Conservation (phyloP, 192 early-diverging fungal genomes). For the Linnemannia schmuckeri region DNA sequence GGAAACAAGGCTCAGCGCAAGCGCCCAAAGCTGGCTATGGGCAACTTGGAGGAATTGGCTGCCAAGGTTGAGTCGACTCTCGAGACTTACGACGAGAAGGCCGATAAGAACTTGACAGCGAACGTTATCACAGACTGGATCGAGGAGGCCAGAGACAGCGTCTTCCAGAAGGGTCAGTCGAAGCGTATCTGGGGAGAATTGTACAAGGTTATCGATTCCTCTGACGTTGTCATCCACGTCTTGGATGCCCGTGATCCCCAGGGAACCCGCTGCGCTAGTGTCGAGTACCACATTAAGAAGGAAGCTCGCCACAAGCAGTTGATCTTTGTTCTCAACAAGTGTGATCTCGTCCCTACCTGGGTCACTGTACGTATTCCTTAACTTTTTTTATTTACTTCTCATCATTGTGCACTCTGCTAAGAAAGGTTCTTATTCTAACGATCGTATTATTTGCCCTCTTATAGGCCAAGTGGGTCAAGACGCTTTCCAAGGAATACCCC, state of each 20-base stretch:
- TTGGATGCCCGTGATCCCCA: conserved; percentile 98
- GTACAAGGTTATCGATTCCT: conserved; percentile 98
- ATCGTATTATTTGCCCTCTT: background rate
- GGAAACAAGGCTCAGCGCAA: conserved; percentile 96
- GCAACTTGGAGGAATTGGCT: conserved; percentile 85
- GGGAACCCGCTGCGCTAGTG: conserved; percentile 93
- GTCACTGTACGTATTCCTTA: conserved; percentile 75
- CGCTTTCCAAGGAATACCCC: conserved; percentile 90
- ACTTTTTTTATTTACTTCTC: background rate
- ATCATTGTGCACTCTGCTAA: background rate
- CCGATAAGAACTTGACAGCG: conserved; percentile 79
- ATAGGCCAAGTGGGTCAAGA: conserved; percentile 93
- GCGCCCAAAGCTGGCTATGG: conserved; percentile 85
- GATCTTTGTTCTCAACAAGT: conserved; percentile 97
- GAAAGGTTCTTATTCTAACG: background rate
- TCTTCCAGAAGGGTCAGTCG: conserved; percentile 94
- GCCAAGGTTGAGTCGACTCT: conserved; percentile 72
- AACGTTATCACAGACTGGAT: conserved; percentile 81
- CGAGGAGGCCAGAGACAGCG: conserved; percentile 86
- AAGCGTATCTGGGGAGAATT: conserved; percentile 99
- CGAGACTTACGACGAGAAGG: conserved; percentile 72
- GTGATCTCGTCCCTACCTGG: conserved; percentile 99
- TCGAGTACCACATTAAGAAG: conserved; percentile 92
- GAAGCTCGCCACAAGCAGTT: conserved; percentile 97
- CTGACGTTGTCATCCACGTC: conserved; percentile 95